These are phyloP conservation scores for Spongospora subterranea DNA, from an alignment of 208 protist species.

Conservation along the genomic window DNA sequence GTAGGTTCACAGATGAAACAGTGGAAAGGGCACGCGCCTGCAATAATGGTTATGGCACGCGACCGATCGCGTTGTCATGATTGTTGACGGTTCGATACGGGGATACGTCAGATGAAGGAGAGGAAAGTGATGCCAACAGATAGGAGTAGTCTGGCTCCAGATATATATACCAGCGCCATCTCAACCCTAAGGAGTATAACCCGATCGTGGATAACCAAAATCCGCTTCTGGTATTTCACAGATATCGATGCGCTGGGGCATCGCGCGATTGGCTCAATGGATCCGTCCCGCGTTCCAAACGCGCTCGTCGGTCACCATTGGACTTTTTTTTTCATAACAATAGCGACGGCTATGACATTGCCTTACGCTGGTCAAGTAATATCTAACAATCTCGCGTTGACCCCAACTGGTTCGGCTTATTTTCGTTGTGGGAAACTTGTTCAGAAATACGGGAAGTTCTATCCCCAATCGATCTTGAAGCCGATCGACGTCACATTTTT, in stretches of 20 bases:
- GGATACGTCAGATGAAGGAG: too few species aligned
- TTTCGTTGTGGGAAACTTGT: not conserved
- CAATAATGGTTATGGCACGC: too few species aligned
- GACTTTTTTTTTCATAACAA: not conserved
- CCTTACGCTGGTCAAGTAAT: not conserved
- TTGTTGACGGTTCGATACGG: too few species aligned
- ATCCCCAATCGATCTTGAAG: not conserved
- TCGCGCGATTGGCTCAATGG: slow-evolving; percentile 14
- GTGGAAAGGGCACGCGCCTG: too few species aligned
- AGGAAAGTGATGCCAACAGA: too few species aligned
- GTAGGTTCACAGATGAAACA: too few species aligned
- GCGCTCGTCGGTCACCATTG: slow-evolving; percentile 34
- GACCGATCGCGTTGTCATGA: too few species aligned
- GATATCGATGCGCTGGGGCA: slow-evolving; percentile 40
- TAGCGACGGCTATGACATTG: not conserved
- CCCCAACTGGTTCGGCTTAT: not conserved
- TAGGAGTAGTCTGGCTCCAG: not conserved
- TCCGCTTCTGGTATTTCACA: slow-evolving; percentile 51
- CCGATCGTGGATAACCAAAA: not conserved
- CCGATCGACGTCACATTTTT: slow-evolving; percentile 31
- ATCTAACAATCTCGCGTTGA: too few species aligned
- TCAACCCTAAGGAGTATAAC: too few species aligned
- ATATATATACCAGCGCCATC: too few species aligned
- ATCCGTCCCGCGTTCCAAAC: slow-evolving; percentile 37
- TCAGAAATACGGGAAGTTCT: slow-evolving; percentile 33